Evolutionary conservation across 306 rosid species (phyloP).

Genomic region (Sphenostylis stenocarpa): DNA sequence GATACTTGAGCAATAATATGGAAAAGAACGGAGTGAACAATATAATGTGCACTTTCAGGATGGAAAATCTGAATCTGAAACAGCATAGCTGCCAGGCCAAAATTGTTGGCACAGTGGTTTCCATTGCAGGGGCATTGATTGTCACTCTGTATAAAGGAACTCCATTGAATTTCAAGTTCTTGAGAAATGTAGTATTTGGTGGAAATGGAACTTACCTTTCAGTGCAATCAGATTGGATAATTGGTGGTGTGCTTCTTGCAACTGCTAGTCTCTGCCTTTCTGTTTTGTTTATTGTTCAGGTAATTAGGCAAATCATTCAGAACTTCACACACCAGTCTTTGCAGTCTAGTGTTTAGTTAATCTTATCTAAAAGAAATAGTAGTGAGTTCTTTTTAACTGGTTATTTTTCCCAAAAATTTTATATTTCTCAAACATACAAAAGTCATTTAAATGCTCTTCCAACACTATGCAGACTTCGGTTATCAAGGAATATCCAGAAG

Average conservation of each 20-base stretch:
- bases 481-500: conserved; percentile 44
- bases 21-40: no score
- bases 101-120: conserved; percentile 45
- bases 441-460: neutral
- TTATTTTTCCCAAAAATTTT: neutral
- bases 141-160: conserved; percentile 52
- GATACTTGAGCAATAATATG: no score
- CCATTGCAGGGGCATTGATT: conserved; percentile 48
- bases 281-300: conserved; percentile 40
- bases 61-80: conserved; percentile 48
- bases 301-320: conserved; percentile 1
- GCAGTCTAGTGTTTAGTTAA: neutral
- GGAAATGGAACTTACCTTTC: conserved; percentile 16
- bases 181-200: neutral
- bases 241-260: conserved; percentile 52
- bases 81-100: conserved; percentile 43
- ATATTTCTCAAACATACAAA: neutral
- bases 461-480: conserved; percentile 39
- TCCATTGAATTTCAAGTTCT: conserved; percentile 8
- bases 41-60: conserved; percentile 28
- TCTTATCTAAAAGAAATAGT: neutral
- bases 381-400: neutral
- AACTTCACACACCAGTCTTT: neutral
- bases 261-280: conserved; percentile 30
- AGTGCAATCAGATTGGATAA: conserved; percentile 33